Percentiles rank a stretch among this genome's conserved stretches.
These are phyloP conservation scores for Ophioceras dolichostomum DNA, from an alignment of 2,329 filamentous ascomycete genomes.

Conservation along the genomic window DNA sequence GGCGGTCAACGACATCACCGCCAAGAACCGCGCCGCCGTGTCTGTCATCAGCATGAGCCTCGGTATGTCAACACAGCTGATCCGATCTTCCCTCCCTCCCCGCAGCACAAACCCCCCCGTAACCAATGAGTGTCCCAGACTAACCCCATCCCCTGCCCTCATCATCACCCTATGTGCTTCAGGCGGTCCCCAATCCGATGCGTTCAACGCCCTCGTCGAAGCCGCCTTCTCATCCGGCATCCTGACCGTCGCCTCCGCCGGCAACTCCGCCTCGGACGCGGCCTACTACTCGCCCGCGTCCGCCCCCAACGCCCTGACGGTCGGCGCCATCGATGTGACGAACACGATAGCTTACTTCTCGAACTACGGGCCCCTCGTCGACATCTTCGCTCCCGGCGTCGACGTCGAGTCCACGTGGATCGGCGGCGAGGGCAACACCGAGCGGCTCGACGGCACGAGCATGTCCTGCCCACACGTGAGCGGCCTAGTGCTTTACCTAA, in stretches of 20 bases:
- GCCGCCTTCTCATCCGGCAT: conserved; percentile 20
- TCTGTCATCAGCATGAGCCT: conserved; percentile 53
- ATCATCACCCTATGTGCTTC: no score
- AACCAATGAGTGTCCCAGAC: neutral
- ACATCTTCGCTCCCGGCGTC: conserved; percentile 32
- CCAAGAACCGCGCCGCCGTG: conserved; percentile 28
- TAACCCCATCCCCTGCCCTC: conserved; percentile 7
- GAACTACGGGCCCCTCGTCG: conserved; percentile 30
- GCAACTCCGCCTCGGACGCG: conserved; percentile 19
- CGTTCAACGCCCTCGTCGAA: conserved; percentile 25
- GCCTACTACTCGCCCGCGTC: conserved; percentile 21
- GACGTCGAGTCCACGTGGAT: conserved; percentile 29
- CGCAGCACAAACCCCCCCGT: neutral
- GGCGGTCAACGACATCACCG: conserved; percentile 11
- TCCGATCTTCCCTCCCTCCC: no score
- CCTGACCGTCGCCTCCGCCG: conserved; percentile 27
- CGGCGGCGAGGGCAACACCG: conserved; percentile 17
- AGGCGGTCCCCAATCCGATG: conserved; percentile 6
- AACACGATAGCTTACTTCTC: conserved; percentile 24
- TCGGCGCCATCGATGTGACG: conserved; percentile 22
- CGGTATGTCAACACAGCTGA: conserved; percentile 10
- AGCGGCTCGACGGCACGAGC: conserved; percentile 30
- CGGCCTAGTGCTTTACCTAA: conserved; percentile 28
- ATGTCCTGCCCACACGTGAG: conserved; percentile 29
- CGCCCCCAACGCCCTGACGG: conserved; percentile 24